Percentiles rank a stretch among this genome's conserved stretches.
Conservation (phyloP, 306 rosid genomes). For the Styphnolobium japonicum region DNA sequence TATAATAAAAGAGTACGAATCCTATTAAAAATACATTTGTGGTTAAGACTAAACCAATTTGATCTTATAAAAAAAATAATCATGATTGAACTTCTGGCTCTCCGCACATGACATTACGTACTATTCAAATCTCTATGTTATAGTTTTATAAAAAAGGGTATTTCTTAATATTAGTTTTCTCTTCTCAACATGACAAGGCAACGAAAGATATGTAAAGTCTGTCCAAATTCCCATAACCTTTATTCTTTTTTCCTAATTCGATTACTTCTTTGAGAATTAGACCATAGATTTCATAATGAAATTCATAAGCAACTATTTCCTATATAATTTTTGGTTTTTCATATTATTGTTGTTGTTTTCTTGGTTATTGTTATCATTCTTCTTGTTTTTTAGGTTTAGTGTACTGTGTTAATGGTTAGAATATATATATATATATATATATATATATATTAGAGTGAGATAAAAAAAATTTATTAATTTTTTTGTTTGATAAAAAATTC, state of each 20-base stretch:
- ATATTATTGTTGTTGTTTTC: background rate
- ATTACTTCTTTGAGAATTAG: background rate
- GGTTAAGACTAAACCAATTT: too few relatives aligned
- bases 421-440: too few relatives aligned
- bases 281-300: background rate
- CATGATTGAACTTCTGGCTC: constrained; percentile 33
- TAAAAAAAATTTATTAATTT: too few relatives aligned
- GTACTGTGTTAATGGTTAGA: background rate
- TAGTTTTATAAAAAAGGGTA: background rate
- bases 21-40: too few relatives aligned
- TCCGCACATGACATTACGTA: constrained; percentile 19
- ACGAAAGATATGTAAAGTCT: background rate
- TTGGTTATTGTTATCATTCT: too few relatives aligned
- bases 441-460: too few relatives aligned
- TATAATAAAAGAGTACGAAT: too few relatives aligned
- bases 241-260: background rate
- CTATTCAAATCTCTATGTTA: background rate
- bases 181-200: too few relatives aligned
- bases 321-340: background rate
- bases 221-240: background rate
- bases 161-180: background rate
- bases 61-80: too few relatives aligned
- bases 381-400: too few relatives aligned
- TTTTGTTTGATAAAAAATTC: too few relatives aligned
- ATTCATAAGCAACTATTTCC: background rate